Conservation (phyloP, 2,329 filamentous ascomycete species). For the Fusarium sp. region DNA sequence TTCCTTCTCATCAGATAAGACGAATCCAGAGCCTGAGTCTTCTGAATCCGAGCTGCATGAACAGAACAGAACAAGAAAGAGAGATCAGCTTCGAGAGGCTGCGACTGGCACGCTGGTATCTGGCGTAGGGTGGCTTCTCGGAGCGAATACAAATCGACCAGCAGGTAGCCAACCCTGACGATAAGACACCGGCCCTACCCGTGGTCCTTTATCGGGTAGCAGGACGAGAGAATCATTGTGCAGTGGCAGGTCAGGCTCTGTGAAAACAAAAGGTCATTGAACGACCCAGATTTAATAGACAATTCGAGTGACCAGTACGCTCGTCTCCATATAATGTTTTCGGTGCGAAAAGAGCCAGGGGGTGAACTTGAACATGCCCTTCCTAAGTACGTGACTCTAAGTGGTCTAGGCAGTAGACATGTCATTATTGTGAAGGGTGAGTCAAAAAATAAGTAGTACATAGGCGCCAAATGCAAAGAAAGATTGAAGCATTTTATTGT, state of each 20-base stretch:
- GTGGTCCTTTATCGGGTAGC: neutral
- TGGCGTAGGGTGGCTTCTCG: conserved; percentile 75
- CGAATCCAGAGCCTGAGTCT: conserved; percentile 32
- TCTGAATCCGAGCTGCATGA: conserved; percentile 43
- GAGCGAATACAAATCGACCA: conserved; percentile 56
- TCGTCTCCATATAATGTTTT: neutral
- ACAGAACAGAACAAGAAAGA: conserved; percentile 67
- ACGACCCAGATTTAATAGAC: neutral
- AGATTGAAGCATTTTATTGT: neutral
- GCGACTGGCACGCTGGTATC: conserved; percentile 75
- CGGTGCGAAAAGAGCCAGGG: neutral
- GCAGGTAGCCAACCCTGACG: conserved; percentile 16
- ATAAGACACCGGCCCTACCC: neutral
- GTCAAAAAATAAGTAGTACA: neutral
- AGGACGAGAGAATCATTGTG: neutral
- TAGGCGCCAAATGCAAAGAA: neutral
- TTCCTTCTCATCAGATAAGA: conserved; percentile 25
- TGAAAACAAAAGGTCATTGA: neutral
- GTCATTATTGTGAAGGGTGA: neutral
- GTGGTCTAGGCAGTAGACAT: neutral
- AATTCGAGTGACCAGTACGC: neutral
- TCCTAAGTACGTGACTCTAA: neutral
- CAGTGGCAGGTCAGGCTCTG: neutral
- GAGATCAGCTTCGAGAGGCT: conserved; percentile 76
- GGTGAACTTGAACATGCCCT: neutral